Evolutionary conservation across 2,329 filamentous ascomycete species (phyloP), one percentile per base, ranked within the genome.

Genomic region (Magnaporthiopsis incrustans): DNA sequence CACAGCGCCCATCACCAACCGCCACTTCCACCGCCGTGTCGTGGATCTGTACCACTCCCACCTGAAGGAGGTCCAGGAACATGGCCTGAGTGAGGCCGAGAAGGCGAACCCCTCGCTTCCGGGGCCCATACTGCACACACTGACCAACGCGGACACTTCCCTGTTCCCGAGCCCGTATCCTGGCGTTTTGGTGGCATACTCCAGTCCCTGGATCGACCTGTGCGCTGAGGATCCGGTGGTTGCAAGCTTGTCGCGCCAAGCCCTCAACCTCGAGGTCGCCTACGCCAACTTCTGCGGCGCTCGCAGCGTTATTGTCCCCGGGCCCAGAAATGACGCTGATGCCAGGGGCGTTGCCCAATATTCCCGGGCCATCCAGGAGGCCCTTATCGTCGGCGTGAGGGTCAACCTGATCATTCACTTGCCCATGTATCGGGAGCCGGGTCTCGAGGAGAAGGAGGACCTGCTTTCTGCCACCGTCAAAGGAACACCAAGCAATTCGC

Each of bases 271-370:
- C 56, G 95, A 99, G 74, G 84, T 98, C 60, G 90, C 92, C 61
- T 99, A 97, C 77, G 95, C 96, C 67, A 93, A 92, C 67, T 99
- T 98, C 77, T 97, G 92, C 72, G 96, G 96, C 50, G 84, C 95
- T 60, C 87, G 88, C 64, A 96, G 90, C 75, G 82, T 98, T 65
- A 80, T 98, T 62, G 81, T 99, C 35, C 87, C 89, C 1, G 92
- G 92, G 0, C 95, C 95, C 3, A 84, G 84, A 67, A 81, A 80
- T 64, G 73, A 79, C 66, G 75, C 77, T 18, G 79, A 77, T 60
- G 77, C 79, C 68, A 77, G 79, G 72, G 81, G 82, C n/a, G 73
- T 84, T 81, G 71, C 88, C 0, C 91, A 92, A 71, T 99, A 92
- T 79, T 90, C 91, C 44, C 88, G 93, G 63, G 90, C 91, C 1